Evolutionary conservation across 345 rosid species (phyloP).

Genomic region (Aegle marmelos): DNA sequence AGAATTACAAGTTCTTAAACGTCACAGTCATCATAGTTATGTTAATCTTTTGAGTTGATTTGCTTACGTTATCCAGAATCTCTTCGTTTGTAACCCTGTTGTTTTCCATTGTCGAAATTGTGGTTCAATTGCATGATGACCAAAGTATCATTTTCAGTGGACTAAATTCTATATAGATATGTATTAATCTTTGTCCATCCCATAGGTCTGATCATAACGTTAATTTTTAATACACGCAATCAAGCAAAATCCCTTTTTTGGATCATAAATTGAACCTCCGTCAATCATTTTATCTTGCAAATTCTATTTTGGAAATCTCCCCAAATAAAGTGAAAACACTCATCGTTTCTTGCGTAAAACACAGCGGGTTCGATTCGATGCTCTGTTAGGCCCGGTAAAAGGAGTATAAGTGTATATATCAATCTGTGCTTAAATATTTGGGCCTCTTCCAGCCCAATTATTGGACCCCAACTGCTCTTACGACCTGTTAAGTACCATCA

Average conservation of each 20-base stretch:
- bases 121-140: background rate
- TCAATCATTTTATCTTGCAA: too few species aligned
- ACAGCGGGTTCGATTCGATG: too few species aligned
- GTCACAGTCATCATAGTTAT: conserved; percentile 22
- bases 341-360: too few species aligned
- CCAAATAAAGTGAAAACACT: too few species aligned
- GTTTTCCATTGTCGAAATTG: background rate
- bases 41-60: conserved; percentile 12
- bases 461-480: background rate
- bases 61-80: conserved; percentile 21
- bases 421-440: background rate
- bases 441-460: background rate
- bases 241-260: too few species aligned
- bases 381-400: too few species aligned
- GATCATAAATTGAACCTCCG: too few species aligned
- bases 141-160: conserved; percentile 13
- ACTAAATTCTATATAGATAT: background rate
- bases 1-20: background rate
- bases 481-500: too few species aligned
- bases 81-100: conserved; percentile 8
- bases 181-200: background rate
- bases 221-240: too few species aligned
- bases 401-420: background rate
- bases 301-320: too few species aligned
- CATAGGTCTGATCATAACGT: too few species aligned